A percentile compares a stretch with the other conserved stretches of the same genome.
Evolutionary conservation across 2,329 filamentous ascomycete genomes (phyloP).

Genomic region (Claviceps arundinis): DNA sequence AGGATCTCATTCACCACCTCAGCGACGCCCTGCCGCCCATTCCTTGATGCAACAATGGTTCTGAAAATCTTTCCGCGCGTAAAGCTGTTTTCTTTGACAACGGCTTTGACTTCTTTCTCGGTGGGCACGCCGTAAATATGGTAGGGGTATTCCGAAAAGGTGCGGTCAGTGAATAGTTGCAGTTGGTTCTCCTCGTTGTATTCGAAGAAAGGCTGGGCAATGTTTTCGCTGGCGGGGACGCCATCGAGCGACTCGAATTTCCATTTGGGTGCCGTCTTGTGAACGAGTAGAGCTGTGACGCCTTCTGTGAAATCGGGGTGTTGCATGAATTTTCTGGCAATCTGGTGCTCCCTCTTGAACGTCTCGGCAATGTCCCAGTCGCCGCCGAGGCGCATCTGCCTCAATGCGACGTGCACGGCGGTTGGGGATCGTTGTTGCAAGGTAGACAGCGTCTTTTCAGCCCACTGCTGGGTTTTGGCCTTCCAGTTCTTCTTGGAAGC

Average conservation of each 20-base stretch:
- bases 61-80: conserved; percentile 46
- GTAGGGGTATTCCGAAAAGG: conserved; percentile 66
- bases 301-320: conserved; percentile 87
- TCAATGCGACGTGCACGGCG: conserved; percentile 69
- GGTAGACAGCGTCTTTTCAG: conserved; percentile 59
- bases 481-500: neutral
- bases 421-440: conserved; percentile 73
- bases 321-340: conserved; percentile 79
- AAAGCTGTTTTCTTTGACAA: conserved; percentile 27
- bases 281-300: conserved; percentile 67
- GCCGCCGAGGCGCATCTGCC: conserved; percentile 65
- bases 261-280: conserved; percentile 62
- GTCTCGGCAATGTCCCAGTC: conserved; percentile 72
- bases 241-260: conserved; percentile 59
- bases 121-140: conserved; percentile 56
- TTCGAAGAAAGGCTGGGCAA: conserved; percentile 57
- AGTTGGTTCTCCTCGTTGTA: conserved; percentile 34
- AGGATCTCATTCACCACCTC: conserved; percentile 58
- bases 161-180: conserved; percentile 44
- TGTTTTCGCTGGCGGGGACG: conserved; percentile 38
- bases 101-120: conserved; percentile 44
- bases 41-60: conserved; percentile 45
- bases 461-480: conserved; percentile 56
- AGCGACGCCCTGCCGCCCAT: conserved; percentile 54
- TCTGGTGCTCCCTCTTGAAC: conserved; percentile 74